Percentiles rank a stretch among this genome's conserved stretches.
phyloP scores from a whole-genome alignment of 2,329 filamentous ascomycete genomes.

The Neurospora sp. region DNA sequence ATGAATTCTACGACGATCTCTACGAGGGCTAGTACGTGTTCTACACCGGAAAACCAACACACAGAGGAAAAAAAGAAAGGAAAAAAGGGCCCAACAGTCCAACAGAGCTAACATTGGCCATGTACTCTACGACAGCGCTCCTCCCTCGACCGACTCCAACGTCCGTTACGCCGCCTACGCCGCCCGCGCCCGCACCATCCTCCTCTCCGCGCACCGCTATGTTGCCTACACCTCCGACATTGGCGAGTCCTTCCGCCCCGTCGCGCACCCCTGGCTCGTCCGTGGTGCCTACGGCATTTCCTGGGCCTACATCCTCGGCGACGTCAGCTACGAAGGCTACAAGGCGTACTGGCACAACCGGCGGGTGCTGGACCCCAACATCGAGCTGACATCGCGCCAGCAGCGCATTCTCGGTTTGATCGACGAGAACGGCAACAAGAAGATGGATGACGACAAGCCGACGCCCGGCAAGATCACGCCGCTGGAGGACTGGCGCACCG shows the following conservation, averaged over 20 bases:
- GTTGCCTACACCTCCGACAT: constrained; percentile 96
- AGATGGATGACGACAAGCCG: neutral
- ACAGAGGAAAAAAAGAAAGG: neutral
- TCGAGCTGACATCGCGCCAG: constrained; percentile 41
- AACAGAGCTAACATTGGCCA: constrained; percentile 8
- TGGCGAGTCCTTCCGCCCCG: constrained; percentile 87
- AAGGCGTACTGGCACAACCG: constrained; percentile 89
- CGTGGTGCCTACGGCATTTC: constrained; percentile 79
- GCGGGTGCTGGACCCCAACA: constrained; percentile 56
- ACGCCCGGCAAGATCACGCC: constrained; percentile 45
- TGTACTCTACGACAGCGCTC: constrained; percentile 37
- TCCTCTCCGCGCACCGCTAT: constrained; percentile 86
- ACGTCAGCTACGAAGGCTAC: constrained; percentile 89
- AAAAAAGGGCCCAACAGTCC: neutral
- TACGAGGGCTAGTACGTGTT: constrained; percentile 65
- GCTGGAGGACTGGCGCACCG: constrained; percentile 79
- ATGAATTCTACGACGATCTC: constrained; percentile 70
- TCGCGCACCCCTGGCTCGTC: constrained; percentile 78
- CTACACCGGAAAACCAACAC: neutral
- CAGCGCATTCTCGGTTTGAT: constrained; percentile 37
- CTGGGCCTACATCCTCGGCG: constrained; percentile 85
- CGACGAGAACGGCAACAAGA: constrained; percentile 12
- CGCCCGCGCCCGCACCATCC: constrained; percentile 71
- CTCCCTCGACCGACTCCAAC: constrained; percentile 74
- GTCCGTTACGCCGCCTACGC: constrained; percentile 92